Conservation (phyloP, 257 asterid species). For the Rauvolfia tetraphylla region DNA sequence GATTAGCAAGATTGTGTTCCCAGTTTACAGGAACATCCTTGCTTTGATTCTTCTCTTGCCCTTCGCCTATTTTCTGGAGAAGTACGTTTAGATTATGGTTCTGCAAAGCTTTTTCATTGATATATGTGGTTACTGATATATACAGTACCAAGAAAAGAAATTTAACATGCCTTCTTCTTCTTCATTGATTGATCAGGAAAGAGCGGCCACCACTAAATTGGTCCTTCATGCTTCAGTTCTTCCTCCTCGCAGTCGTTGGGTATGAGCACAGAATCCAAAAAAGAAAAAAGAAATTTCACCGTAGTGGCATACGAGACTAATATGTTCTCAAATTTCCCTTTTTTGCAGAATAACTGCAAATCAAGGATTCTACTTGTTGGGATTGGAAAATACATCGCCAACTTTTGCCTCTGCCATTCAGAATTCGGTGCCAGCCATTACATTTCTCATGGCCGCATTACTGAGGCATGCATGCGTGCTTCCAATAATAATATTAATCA, state of each 20-base stretch:
- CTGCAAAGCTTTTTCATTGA: too few species aligned
- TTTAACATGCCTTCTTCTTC: not conserved
- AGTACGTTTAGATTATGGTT: conserved; percentile 33
- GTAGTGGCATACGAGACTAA: not conserved
- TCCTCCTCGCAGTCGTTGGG: conserved; percentile 94
- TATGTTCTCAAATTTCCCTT: not conserved
- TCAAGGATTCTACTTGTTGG: conserved; percentile 91
- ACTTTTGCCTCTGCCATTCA: conserved; percentile 97
- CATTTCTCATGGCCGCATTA: conserved; percentile 80
- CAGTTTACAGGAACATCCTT: conserved; percentile 87
- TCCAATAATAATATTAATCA: not conserved
- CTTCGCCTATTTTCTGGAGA: conserved; percentile 93
- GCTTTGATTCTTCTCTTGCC: conserved; percentile 90
- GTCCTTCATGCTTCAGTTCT: conserved; percentile 70
- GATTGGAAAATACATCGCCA: conserved; percentile 90
- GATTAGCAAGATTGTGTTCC: conserved; percentile 94
- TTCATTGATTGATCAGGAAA: conserved; percentile 55
- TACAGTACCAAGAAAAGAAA: not conserved
- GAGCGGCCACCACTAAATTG: conserved; percentile 77
- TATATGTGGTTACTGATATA: too few species aligned
- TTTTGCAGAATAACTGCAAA: conserved; percentile 79
- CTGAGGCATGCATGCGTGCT: conserved; percentile 51
- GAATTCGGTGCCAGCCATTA: conserved; percentile 95
- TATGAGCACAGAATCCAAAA: conserved; percentile 18
- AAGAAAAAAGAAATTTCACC: not conserved